These are phyloP conservation scores for Harringtonia lauricola DNA, from an alignment of 2,329 filamentous ascomycete species.

Conservation along the genomic window DNA sequence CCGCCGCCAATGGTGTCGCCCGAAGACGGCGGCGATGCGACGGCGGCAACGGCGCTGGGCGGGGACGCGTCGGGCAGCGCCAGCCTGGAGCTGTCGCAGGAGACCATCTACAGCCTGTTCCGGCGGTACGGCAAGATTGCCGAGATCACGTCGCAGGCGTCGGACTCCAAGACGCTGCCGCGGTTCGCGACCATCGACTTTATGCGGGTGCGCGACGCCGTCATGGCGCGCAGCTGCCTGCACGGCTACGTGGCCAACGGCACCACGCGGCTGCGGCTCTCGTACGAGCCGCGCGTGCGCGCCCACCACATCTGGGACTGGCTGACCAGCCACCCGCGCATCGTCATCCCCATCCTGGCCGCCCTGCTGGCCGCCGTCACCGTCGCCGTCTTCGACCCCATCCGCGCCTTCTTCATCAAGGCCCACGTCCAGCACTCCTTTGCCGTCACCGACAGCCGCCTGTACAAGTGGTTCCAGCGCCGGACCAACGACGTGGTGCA, in stretches of 20 bases:
- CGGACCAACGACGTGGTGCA: conserved; percentile 55
- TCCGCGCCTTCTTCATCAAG: conserved; percentile 87
- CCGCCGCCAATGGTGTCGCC: conserved; percentile 41
- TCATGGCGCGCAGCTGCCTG: conserved; percentile 86
- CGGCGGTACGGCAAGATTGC: conserved; percentile 81
- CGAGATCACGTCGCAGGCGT: conserved; percentile 72
- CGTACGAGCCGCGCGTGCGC: conserved; percentile 72
- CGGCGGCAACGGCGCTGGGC: not conserved
- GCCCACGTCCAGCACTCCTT: conserved; percentile 72
- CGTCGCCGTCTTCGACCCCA: conserved; percentile 85
- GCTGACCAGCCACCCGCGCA: conserved; percentile 74
- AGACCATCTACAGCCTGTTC: conserved; percentile 78
- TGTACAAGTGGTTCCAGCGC: conserved; percentile 73
- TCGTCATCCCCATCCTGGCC: conserved; percentile 74
- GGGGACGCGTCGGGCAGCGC: conserved; percentile 38
- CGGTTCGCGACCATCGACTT: conserved; percentile 76
- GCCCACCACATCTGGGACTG: conserved; percentile 76
- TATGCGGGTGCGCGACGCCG: conserved; percentile 57
- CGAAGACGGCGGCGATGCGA: not conserved
- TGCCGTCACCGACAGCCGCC: conserved; percentile 57
- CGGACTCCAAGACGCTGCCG: conserved; percentile 76
- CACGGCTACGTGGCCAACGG: conserved; percentile 65
- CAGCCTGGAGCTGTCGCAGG: conserved; percentile 71
- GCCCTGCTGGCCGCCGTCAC: conserved; percentile 74
- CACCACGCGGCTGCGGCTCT: conserved; percentile 60